Conservation (phyloP, 2,329 filamentous ascomycete genomes). For the Thermomyces lanuginosus region DNA sequence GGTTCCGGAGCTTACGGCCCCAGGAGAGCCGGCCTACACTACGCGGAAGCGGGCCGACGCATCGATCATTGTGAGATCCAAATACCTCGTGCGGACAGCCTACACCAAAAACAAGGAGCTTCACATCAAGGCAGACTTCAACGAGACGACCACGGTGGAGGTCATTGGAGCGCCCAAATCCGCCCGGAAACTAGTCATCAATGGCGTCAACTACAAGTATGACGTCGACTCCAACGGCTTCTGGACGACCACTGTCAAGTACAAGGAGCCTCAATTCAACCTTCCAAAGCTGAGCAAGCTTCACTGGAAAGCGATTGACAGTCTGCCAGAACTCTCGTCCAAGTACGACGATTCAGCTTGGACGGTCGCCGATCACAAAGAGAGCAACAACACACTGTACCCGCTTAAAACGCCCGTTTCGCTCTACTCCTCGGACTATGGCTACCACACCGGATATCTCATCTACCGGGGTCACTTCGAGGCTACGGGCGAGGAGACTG, state of each 20-base stretch:
- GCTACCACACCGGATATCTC: slow-evolving; percentile 52
- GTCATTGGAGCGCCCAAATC: slow-evolving; percentile 46
- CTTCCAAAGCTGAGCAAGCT: slow-evolving; percentile 44
- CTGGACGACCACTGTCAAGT: slow-evolving; percentile 38
- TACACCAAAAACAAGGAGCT: slow-evolving; percentile 40
- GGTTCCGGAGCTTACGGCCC: slow-evolving; percentile 22
- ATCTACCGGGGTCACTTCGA: slow-evolving; percentile 56
- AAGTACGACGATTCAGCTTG: slow-evolving; percentile 55
- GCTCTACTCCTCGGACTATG: slow-evolving; percentile 56
- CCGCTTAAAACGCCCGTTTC: slow-evolving; percentile 47
- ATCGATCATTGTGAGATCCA: slow-evolving; percentile 27
- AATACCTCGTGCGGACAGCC: slow-evolving; percentile 32
- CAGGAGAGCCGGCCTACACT: slow-evolving; percentile 15
- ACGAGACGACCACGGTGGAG: slow-evolving; percentile 50
- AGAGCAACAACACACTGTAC: slow-evolving; percentile 43
- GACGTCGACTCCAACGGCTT: slow-evolving; percentile 28
- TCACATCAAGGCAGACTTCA: slow-evolving; percentile 53
- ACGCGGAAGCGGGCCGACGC: slow-evolving; percentile 15
- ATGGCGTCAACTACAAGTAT: slow-evolving; percentile 33
- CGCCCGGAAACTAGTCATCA: slow-evolving; percentile 45
- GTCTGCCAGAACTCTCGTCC: slow-evolving; percentile 49
- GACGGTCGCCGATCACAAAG: slow-evolving; percentile 41
- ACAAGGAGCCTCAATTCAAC: slow-evolving; percentile 32
- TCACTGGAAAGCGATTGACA: slow-evolving; percentile 54
- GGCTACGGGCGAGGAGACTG: slow-evolving; percentile 43